Conservation (phyloP, 164 flowering plant species). For the Santalum album region DNA sequence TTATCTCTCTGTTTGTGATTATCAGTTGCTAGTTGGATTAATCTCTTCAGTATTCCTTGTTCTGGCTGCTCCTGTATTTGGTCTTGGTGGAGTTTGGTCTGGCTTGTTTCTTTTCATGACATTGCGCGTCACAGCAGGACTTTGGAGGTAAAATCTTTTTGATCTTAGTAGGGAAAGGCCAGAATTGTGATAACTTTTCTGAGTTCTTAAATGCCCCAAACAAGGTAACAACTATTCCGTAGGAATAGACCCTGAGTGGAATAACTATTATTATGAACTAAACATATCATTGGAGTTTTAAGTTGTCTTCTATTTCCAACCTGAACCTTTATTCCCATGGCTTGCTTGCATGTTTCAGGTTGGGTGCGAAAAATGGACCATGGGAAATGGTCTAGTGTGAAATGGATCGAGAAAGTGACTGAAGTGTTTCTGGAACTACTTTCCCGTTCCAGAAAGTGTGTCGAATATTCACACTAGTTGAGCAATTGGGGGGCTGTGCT, state of each 20-base stretch:
- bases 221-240: too few relatives aligned
- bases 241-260: too few relatives aligned
- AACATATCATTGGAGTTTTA: too few relatives aligned
- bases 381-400: slow-evolving; percentile 57
- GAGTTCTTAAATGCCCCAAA: too few relatives aligned
- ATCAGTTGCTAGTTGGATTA: slow-evolving; percentile 56
- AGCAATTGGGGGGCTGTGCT: too few relatives aligned
- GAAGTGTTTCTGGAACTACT: not conserved
- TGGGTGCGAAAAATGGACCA: slow-evolving; percentile 66
- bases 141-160: slow-evolving; percentile 52
- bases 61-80: slow-evolving; percentile 55
- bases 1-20: slow-evolving; percentile 4
- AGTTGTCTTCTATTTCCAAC: too few relatives aligned
- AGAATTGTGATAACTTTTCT: too few relatives aligned
- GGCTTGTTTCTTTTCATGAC: slow-evolving; percentile 89
- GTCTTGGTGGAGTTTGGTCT: slow-evolving; percentile 88
- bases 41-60: slow-evolving; percentile 59
- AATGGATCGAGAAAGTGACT: slow-evolving; percentile 24
- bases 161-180: not conserved
- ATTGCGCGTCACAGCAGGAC: slow-evolving; percentile 77
- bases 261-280: too few relatives aligned
- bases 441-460: too few relatives aligned
- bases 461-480: too few relatives aligned
- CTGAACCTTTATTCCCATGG: too few relatives aligned
- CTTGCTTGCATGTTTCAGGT: slow-evolving; percentile 23